Conservation (phyloP, 75 land plant genomes). For the Selaginella moellendorffii region DNA sequence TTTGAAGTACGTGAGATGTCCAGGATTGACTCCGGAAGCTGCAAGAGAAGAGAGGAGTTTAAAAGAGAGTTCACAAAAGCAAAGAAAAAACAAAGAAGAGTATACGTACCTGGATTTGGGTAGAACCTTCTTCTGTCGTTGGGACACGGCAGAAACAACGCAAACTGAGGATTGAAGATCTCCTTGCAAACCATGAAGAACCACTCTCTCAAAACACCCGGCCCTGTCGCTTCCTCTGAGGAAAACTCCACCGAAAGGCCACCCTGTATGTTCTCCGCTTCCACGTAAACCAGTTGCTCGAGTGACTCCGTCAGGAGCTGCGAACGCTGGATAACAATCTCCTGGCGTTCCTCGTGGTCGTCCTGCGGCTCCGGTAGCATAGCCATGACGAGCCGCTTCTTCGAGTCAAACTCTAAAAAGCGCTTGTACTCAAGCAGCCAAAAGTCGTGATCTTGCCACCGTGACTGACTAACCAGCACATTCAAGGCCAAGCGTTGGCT, state of each 20-base stretch:
- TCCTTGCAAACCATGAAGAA: conserved; percentile 76
- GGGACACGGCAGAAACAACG: conserved; percentile 70
- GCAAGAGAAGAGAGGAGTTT: too few species aligned
- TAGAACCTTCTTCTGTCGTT: conserved; percentile 73
- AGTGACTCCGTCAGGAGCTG: conserved; percentile 51
- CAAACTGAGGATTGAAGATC: conserved; percentile 69
- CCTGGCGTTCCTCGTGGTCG: conserved; percentile 53
- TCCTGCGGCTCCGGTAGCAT: conserved; percentile 62
- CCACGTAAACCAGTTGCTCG: conserved; percentile 39
- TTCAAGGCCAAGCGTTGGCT: conserved; percentile 26
- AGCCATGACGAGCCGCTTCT: conserved; percentile 47
- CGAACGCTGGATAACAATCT: conserved; percentile 56
- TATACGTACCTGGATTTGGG: conserved; percentile 93
- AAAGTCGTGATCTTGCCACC: conserved; percentile 33
- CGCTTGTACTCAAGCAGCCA: conserved; percentile 54
- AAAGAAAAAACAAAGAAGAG: too few species aligned
- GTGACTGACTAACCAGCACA: conserved; percentile 40
- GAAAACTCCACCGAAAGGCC: conserved; percentile 84
- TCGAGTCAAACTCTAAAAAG: conserved; percentile 40
- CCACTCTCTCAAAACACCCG: conserved; percentile 95
- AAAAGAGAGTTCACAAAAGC: too few species aligned
- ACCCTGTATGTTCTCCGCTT: conserved; percentile 38
- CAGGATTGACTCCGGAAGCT: conserved; percentile 55
- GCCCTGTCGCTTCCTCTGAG: conserved; percentile 94
- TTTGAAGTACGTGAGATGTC: conserved; percentile 54